Evolutionary conservation across 495 filamentous ascomycete species (phyloP).

Genomic region (Letharia columbiana): DNA sequence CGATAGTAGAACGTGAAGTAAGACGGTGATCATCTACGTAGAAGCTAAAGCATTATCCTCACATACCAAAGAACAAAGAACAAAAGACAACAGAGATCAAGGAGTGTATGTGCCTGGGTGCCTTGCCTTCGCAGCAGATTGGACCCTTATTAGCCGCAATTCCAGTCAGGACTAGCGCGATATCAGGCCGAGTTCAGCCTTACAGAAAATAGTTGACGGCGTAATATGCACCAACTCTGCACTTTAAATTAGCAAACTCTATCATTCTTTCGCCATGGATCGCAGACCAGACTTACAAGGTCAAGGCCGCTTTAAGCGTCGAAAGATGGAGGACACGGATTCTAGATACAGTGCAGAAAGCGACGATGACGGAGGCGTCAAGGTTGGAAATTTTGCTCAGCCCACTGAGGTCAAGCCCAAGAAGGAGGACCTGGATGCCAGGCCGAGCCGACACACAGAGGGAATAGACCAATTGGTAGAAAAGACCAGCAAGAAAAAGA

Average conservation of each 20-base stretch:
- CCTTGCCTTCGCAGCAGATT: conserved; percentile 11
- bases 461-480: not conserved
- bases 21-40: not conserved
- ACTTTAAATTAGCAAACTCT: not conserved
- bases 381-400: conserved; percentile 7
- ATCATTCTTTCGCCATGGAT: conserved; percentile 7
- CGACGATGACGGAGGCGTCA: conserved; percentile 39
- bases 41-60: not conserved
- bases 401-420: conserved; percentile 14
- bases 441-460: not conserved
- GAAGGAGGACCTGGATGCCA: not conserved
- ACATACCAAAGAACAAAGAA: not conserved
- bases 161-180: not conserved
- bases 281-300: conserved; percentile 34
- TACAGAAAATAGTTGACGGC: conserved; percentile 7
- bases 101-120: not conserved
- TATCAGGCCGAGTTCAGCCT: conserved; percentile 1
- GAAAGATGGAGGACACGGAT: conserved; percentile 31
- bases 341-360: conserved; percentile 25
- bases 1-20: not conserved
- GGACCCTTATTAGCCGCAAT: not conserved
- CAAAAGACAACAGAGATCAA: not conserved
- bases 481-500: not conserved
- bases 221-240: not conserved
- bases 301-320: conserved; percentile 40